These are phyloP conservation scores for Pilaira anomala DNA, from an alignment of 192 early-diverging fungal species.

Conservation along the genomic window DNA sequence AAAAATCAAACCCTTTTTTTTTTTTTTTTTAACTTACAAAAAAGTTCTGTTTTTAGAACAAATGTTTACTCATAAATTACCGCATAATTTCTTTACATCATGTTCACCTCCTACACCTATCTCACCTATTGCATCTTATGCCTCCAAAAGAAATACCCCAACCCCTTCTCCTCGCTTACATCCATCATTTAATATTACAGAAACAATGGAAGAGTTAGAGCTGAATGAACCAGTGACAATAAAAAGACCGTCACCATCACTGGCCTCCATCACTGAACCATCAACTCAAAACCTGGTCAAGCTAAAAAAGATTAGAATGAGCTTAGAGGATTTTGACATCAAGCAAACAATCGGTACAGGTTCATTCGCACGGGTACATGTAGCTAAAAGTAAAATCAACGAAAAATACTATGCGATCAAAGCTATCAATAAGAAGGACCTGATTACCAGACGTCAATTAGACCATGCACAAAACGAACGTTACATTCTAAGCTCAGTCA, in stretches of 20 bases:
- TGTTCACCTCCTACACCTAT: constrained; percentile 8
- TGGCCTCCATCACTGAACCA: too few species aligned
- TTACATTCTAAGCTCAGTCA: constrained; percentile 76
- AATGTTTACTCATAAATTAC: constrained; percentile 6
- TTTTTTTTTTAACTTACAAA: too few species aligned
- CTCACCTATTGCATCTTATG: not conserved
- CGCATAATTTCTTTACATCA: constrained; percentile 7
- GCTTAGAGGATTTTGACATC: constrained; percentile 73
- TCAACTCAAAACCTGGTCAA: too few species aligned
- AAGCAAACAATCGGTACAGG: constrained; percentile 90
- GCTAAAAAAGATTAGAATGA: constrained; percentile 19
- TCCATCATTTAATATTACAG: not conserved
- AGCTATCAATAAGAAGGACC: constrained; percentile 86
- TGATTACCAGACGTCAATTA: constrained; percentile 90
- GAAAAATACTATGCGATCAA: constrained; percentile 92
- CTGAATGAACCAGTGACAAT: too few species aligned
- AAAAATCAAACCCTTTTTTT: too few species aligned
- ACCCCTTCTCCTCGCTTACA: constrained; percentile 2
- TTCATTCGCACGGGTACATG: constrained; percentile 92
- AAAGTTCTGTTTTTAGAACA: too few species aligned
- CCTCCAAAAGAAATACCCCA: not conserved
- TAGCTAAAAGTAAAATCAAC: constrained; percentile 73
- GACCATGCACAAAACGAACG: constrained; percentile 96
- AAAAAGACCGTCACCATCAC: too few species aligned
- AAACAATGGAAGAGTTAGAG: too few species aligned